Evolutionary conservation across 2,329 filamentous ascomycete genomes (phyloP), one percentile per base, ranked within the genome.

Genomic region (Talaromyces amestolkiae): DNA sequence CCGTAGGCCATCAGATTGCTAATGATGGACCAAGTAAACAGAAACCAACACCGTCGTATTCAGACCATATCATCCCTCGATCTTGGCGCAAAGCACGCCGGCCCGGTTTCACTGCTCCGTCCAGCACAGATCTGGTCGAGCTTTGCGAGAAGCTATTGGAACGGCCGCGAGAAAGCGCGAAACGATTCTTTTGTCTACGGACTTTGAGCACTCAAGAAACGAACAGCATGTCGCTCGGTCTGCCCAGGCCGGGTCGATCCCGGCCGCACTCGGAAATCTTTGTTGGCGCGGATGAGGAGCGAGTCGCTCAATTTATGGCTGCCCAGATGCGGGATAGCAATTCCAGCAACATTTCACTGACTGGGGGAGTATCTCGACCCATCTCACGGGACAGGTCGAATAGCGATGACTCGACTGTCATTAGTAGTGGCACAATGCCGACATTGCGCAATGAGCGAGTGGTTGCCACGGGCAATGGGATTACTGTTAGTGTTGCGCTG

Each of bases 391-490:
- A 70, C 11, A 69, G 64, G 17, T 62, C 68, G 19, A 68, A 64
- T n/a, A 70, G 68, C 17, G 53, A 71, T 6, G 66, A 71, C 5
- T 69, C 73, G 47, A 74, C 77, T 17, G 62, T 73, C 7, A 22
- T 54, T n/a, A 54, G 43, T 22, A 67, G 69, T 10, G 70, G 73
- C 1, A 69, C 73, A 13, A 75, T 79, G 51, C 75, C 77, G 2
- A 68, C 74, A 10, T 68, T 81, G 37, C 77, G 71, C 33, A 78
- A 83, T 66, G 81, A 83, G 70, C 82, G 80, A 69, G 76, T 80
- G 15, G 75, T 83, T 51, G 80, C 81, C 3, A 79, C 79, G n/a
- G 81, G 81, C 3, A 83, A 79, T 70, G 81, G 81, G 2, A 78
- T 83, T 19, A 75, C 78, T 0, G 79, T 82, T 22, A 79, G 79